Percentiles rank a stretch among this genome's conserved stretches.
Conservation (phyloP, 2,329 filamentous ascomycete genomes). For the Chaetomiaceae sp. region DNA sequence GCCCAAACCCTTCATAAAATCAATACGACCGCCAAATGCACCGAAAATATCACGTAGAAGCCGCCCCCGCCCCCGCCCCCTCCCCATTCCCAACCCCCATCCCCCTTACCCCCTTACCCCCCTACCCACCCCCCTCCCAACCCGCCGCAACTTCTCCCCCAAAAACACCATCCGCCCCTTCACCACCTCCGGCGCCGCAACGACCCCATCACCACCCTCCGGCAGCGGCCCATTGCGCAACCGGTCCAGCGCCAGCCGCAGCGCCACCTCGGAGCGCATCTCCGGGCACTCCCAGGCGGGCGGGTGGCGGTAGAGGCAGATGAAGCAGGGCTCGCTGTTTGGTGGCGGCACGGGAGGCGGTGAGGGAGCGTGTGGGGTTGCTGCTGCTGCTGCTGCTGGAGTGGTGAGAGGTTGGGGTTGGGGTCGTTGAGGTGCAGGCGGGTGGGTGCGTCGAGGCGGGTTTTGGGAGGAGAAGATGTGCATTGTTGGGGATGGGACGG, state of each 20-base stretch:
- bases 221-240: conserved; percentile 6
- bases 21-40: too few species aligned
- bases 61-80: neutral
- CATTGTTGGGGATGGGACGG: neutral
- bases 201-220: neutral
- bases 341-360: neutral
- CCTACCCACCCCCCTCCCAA: neutral
- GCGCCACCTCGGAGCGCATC: conserved; percentile 12
- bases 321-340: conserved; percentile 11
- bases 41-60: too few species aligned
- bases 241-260: conserved; percentile 21
- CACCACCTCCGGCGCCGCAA: neutral
- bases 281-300: conserved; percentile 21
- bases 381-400: neutral
- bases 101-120: neutral
- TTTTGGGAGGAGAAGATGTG: neutral
- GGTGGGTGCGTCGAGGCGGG: neutral
- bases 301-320: conserved; percentile 20
- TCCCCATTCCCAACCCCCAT: neutral
- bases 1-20: too few species aligned
- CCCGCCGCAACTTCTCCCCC: conserved; percentile 7
- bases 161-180: conserved; percentile 3
- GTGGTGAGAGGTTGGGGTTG: neutral
- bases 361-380: neutral
- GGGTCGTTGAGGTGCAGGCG: neutral